Conservation (phyloP, 345 rosid genomes). For the Eucalyptus leucophloia region DNA sequence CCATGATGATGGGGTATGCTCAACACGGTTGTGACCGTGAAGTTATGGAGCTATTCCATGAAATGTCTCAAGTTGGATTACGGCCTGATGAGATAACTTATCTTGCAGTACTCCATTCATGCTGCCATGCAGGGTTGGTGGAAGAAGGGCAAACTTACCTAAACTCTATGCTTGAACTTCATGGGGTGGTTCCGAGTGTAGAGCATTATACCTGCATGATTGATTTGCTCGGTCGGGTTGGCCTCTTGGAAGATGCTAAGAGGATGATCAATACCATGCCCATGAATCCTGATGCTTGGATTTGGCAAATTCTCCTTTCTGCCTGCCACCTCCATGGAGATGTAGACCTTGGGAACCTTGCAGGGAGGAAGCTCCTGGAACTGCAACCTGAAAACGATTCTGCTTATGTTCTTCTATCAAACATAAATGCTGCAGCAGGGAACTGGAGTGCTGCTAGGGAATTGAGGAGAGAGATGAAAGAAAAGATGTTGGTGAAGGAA, state of each 20-base stretch:
- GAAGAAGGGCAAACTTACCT: slow-evolving; percentile 13
- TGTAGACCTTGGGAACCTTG: slow-evolving; percentile 17
- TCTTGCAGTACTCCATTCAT: slow-evolving; percentile 29
- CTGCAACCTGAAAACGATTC: slow-evolving; percentile 24
- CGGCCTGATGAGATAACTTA: slow-evolving; percentile 30
- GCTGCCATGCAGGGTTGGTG: slow-evolving; percentile 33
- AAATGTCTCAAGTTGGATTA: slow-evolving; percentile 16
- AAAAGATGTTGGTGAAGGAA: slow-evolving; percentile 17
- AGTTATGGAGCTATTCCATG: slow-evolving; percentile 11
- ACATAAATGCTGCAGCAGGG: slow-evolving; percentile 30
- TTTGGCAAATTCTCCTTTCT: slow-evolving; percentile 32
- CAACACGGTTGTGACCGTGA: slow-evolving; percentile 15
- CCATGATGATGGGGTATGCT: slow-evolving; percentile 41
- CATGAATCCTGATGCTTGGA: slow-evolving; percentile 13
- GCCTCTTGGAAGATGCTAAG: slow-evolving; percentile 24
- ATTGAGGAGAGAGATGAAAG: slow-evolving; percentile 34
- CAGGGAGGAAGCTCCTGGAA: slow-evolving; percentile 30
- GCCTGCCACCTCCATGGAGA: slow-evolving; percentile 18
- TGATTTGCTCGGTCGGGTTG: slow-evolving; percentile 30
- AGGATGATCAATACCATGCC: slow-evolving; percentile 23
- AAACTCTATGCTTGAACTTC: slow-evolving; percentile 5
- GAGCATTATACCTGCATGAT: slow-evolving; percentile 34
- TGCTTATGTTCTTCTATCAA: slow-evolving; percentile 24
- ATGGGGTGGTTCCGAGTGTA: slow-evolving; percentile 13
- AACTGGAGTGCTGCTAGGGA: slow-evolving; percentile 22